Evolutionary conservation across 2,329 filamentous ascomycete species (phyloP).

Genomic region (Alternaria alternata): DNA sequence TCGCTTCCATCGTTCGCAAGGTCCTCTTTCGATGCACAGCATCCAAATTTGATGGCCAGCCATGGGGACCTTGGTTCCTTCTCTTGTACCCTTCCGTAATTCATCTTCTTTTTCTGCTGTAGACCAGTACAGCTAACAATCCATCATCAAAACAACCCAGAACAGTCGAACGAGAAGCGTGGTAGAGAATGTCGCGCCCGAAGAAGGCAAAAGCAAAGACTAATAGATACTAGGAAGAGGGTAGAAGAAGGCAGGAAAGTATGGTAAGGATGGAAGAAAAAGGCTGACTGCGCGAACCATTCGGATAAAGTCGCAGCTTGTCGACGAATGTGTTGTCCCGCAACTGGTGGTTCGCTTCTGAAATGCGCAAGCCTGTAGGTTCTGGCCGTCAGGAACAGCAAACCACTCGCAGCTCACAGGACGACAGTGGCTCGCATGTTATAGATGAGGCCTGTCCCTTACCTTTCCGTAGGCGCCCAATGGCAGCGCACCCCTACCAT

Average conservation of each 20-base stretch:
- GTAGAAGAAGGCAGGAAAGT: constrained; percentile 14
- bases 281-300: constrained; percentile 9
- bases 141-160: constrained; percentile 21
- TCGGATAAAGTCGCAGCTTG: constrained; percentile 11
- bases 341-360: constrained; percentile 18
- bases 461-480: constrained; percentile 26
- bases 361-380: constrained; percentile 24
- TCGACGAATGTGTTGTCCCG: constrained; percentile 24
- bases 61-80: constrained; percentile 34
- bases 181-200: constrained; percentile 15
- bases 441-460: constrained; percentile 26
- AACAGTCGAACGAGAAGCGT: constrained; percentile 8
- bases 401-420: constrained; percentile 31
- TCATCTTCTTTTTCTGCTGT: constrained; percentile 32
- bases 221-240: constrained; percentile 7
- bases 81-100: constrained; percentile 26
- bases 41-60: constrained; percentile 50
- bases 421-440: constrained; percentile 24
- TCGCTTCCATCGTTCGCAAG: constrained; percentile 35
- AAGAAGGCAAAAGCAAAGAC: constrained; percentile 20
- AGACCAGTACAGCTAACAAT: constrained; percentile 39
- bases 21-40: constrained; percentile 48
- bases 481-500: constrained; percentile 24
- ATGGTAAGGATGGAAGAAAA: constrained; percentile 1
- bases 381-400: constrained; percentile 33